Conservation (phyloP, 805 yeast species). For the Ogataea paradorogensis region DNA sequence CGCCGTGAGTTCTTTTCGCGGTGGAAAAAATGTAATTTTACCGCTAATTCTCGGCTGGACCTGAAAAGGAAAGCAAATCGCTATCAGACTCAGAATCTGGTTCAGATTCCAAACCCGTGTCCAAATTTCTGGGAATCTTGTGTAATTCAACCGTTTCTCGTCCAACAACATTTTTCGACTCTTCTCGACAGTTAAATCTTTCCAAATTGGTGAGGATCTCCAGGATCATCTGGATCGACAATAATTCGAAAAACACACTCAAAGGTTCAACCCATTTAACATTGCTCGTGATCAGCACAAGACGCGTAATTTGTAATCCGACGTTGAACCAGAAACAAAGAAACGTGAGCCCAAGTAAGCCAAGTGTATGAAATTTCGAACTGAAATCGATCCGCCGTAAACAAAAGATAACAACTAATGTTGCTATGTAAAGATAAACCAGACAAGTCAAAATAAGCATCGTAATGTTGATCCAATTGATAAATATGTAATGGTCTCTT, state of each 20-base stretch:
- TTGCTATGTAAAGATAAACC: slow-evolving; percentile 30
- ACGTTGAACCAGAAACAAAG: slow-evolving; percentile 37
- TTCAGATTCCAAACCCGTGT: background rate
- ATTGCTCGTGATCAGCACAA: slow-evolving; percentile 35
- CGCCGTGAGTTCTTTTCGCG: background rate
- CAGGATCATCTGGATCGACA: slow-evolving; percentile 56
- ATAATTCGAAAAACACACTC: slow-evolving; percentile 45
- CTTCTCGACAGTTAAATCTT: slow-evolving; percentile 46
- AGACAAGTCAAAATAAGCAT: slow-evolving; percentile 31
- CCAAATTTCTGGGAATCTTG: background rate
- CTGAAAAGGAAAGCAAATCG: slow-evolving; percentile 3
- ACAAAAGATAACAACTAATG: slow-evolving; percentile 38
- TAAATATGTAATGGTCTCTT: background rate
- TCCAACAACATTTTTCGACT: slow-evolving; percentile 59
- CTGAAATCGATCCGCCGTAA: slow-evolving; percentile 41
- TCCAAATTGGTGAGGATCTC: slow-evolving; percentile 63
- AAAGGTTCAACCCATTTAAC: slow-evolving; percentile 49
- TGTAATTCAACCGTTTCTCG: slow-evolving; percentile 37
- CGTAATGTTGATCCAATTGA: slow-evolving; percentile 32
- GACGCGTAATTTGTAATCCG: slow-evolving; percentile 28
- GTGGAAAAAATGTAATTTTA: background rate
- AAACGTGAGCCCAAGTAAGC: slow-evolving; percentile 44
- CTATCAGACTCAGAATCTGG: slow-evolving; percentile 1
- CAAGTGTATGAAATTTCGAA: slow-evolving; percentile 44
- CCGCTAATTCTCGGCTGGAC: background rate